These are phyloP conservation scores for Trichophyton mentagrophytes DNA, from an alignment of 2,329 filamentous ascomycete species.

Conservation along the genomic window DNA sequence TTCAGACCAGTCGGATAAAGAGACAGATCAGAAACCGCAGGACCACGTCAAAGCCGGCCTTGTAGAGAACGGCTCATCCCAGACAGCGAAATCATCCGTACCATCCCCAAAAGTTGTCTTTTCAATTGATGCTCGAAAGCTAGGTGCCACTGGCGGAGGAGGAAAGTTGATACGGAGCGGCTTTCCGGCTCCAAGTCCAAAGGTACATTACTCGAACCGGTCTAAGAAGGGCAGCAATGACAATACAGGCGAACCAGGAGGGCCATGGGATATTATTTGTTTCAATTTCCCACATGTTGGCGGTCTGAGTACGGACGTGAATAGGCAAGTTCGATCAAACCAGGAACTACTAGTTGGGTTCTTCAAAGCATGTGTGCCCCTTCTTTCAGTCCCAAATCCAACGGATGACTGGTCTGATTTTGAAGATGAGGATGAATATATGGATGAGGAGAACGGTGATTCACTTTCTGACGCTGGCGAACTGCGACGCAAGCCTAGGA, in stretches of 20 bases:
- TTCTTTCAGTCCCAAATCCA: constrained; percentile 24
- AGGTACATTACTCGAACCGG: not conserved
- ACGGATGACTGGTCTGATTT: constrained; percentile 13
- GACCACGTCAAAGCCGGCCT: not conserved
- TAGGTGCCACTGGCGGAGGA: constrained; percentile 24
- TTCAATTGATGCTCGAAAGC: constrained; percentile 33
- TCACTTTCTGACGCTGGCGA: constrained; percentile 15
- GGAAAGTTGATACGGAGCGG: constrained; percentile 35
- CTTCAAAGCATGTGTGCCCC: constrained; percentile 33
- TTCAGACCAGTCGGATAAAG: not conserved
- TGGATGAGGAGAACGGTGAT: constrained; percentile 7
- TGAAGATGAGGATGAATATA: constrained; percentile 6
- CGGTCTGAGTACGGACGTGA: constrained; percentile 82
- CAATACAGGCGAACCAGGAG: constrained; percentile 14
- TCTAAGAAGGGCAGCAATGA: not conserved
- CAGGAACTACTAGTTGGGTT: constrained; percentile 47
- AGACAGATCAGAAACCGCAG: not conserved
- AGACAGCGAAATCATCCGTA: not conserved
- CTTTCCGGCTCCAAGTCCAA: constrained; percentile 14
- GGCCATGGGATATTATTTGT: constrained; percentile 60
- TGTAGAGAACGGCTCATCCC: not conserved
- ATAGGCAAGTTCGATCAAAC: constrained; percentile 85
- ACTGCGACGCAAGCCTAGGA: constrained; percentile 11
- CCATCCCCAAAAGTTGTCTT: constrained; percentile 25
- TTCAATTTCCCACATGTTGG: constrained; percentile 98